Evolutionary conservation across 108 stramenopile genomes (phyloP).

Genomic region (Epithemia pelagica): DNA sequence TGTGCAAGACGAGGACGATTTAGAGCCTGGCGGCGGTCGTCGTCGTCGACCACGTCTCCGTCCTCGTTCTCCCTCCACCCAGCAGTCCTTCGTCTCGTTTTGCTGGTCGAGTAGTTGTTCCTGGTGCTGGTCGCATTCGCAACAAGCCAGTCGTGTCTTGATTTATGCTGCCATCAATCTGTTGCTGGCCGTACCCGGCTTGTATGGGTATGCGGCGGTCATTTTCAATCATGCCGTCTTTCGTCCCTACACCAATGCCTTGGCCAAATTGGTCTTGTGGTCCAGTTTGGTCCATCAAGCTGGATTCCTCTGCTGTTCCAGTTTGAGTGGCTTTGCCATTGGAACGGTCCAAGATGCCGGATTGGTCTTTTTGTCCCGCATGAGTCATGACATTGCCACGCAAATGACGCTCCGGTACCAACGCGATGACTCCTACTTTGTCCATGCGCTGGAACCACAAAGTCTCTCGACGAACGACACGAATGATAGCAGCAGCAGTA

Average conservation of each 20-base stretch:
- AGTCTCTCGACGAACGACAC: too few relatives aligned
- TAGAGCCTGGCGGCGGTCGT: too few relatives aligned
- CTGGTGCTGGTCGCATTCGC: too few relatives aligned
- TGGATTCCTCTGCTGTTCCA: slow-evolving; percentile 70
- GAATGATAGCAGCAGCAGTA: too few relatives aligned
- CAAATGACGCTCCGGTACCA: slow-evolving; percentile 31
- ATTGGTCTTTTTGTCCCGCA: slow-evolving; percentile 85
- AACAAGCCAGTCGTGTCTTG: too few relatives aligned
- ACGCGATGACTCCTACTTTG: slow-evolving; percentile 8
- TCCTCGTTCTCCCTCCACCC: too few relatives aligned
- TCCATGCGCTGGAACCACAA: slow-evolving; percentile 39
- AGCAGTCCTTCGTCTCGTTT: too few relatives aligned
- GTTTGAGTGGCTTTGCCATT: slow-evolving; percentile 81
- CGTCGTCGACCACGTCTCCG: too few relatives aligned
- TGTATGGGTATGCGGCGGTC: slow-evolving; percentile 88
- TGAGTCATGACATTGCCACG: slow-evolving; percentile 81
- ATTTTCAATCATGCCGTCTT: slow-evolving; percentile 77
- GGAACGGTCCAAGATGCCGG: slow-evolving; percentile 97
- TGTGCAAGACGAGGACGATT: too few relatives aligned
- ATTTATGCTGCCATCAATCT: slow-evolving; percentile 30
- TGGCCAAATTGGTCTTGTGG: slow-evolving; percentile 82
- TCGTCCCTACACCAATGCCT: slow-evolving; percentile 58
- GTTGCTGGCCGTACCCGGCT: slow-evolving; percentile 68
- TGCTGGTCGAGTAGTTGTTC: too few relatives aligned
- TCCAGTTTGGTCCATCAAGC: slow-evolving; percentile 83